Evolutionary conservation across 116 monocot species (phyloP), one percentile per base, ranked within the genome.

Genomic region (Dioscorea cayenensis): DNA sequence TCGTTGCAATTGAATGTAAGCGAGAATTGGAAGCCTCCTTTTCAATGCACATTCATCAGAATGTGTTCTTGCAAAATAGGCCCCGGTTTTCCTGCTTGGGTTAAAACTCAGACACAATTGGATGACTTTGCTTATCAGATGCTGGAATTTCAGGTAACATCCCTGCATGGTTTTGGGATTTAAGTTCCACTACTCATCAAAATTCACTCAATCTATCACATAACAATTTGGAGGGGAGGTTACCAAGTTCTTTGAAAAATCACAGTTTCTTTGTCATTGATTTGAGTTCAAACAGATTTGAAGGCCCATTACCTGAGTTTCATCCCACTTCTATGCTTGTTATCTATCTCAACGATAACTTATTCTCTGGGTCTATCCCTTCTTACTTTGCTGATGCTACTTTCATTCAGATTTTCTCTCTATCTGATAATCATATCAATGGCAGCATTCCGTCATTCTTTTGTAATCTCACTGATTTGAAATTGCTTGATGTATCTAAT

Each of bases 131-230:
- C 22, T 20, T 68, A 23, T 49, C 67, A 2, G n/a, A 19, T 49
- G n/a, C 68, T 20, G 68, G 49, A 68, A 68, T 68, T 48, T 68
- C 68, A 68, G 67, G 49, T 49, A 6, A 43, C 0, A n/a, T 68
- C 23, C 68, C 68, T n/a, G 2, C 16, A 49, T 68, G 68, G 68
- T 68, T 68, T 68, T 38, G 68, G 23, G 19, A 20, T 49, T 9
- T 11, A 10, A 36, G 13, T 48, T 16, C 6, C 0, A 2, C 0
- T 10, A 43, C 2, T 8, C 0, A 3, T n/a, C 43, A n/a, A n/a
- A n/a, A 29, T 29, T 2, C 3, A 29, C 29, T 29, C 1, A 3
- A 67, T 43, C 16, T 36, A 14, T 38, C 36, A 17, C 2, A n/a
- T 3, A 67, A 67, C n/a, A 14, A 21, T 38, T 17, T 67, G 1